Conservation (phyloP, 495 filamentous ascomycete genomes). For the Coniosporium apollinis region DNA sequence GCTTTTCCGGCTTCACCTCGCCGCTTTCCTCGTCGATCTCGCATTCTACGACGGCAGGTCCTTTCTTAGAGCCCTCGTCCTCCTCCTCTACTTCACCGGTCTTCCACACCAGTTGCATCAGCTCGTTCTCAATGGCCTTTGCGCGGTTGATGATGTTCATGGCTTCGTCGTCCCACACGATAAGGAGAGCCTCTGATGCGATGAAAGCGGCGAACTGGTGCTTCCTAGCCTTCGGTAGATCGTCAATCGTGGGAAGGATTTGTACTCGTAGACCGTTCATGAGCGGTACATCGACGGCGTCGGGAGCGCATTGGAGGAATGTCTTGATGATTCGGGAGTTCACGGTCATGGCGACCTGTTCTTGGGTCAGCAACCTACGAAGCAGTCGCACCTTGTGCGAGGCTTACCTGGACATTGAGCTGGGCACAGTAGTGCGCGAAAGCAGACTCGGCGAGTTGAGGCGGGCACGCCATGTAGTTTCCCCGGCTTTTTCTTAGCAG, state of each 20-base stretch:
- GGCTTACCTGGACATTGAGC: constrained; percentile 40
- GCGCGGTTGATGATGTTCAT: constrained; percentile 48
- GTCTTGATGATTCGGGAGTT: constrained; percentile 61
- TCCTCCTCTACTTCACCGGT: constrained; percentile 24
- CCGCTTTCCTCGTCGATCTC: constrained; percentile 61
- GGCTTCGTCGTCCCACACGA: constrained; percentile 67
- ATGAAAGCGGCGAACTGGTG: constrained; percentile 66
- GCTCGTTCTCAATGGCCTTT: constrained; percentile 49
- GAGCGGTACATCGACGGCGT: constrained; percentile 55
- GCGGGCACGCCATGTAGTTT: constrained; percentile 53
- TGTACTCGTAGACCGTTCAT: constrained; percentile 59
- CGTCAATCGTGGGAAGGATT: constrained; percentile 51
- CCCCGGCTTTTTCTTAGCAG: constrained; percentile 48
- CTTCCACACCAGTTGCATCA: constrained; percentile 62
- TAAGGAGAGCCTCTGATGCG: constrained; percentile 44
- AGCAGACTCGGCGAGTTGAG: constrained; percentile 35
- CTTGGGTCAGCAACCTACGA: background rate
- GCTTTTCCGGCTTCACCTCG: constrained; percentile 40
- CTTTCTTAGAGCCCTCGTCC: constrained; percentile 31
- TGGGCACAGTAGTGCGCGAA: constrained; percentile 46
- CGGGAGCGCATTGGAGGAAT: constrained; percentile 52
- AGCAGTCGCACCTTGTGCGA: background rate
- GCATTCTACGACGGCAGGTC: constrained; percentile 23
- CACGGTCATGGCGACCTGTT: constrained; percentile 60
- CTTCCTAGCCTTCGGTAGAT: constrained; percentile 48